Base-by-base conservation (phyloP, 441 rosid species). In the Populus hybrid region DNA sequence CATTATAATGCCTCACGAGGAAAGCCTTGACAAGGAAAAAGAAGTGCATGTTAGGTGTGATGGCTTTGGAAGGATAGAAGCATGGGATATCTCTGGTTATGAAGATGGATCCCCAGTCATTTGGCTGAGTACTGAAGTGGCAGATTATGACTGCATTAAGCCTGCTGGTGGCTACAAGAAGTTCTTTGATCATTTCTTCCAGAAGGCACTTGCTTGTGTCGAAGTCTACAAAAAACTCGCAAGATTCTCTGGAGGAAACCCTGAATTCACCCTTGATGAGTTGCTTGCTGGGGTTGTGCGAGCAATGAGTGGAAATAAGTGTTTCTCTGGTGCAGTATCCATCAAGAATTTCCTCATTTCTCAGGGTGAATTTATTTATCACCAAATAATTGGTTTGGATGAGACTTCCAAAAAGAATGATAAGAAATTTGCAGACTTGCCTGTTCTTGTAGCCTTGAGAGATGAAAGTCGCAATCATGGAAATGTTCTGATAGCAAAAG, bases 11-110 rank as follows among this genome's bases (percentile, higher is more conserved):
- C 92, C 94, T 32, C 81, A 76, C 2, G 93, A 90, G 67, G 89
- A 77, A 77, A 68, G 59, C 42, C 28, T 81, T 63, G 91, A 84
- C 18, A 84, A 85, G 68, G 91, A 87, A 38, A 87, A 81, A 74
- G 87, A 77, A 21, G 85, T 67, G 61, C 86, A 90, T 67, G 85
- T 90, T 18, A 82, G 87, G 76, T 92, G 95, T 26, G 83, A 86
- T 20, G 91, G 87, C 7, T 94, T 89, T 74, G 97, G 92, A 40
- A 86, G 93, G 30, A 78, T 91, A 6, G 95, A 92, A 83, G 38
- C 86, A 4, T 95, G 98, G 98, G 65, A 69, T 69, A 89, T 95
- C 21, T 91, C 99, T 57, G 99, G 97, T 5, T 95, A 91, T 46
- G 98, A 91, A 79, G 95, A 90, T 61, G 98, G 97, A 8, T 86